Conservation (phyloP, 148 eudicot species). For the Pharnaceum exiguum region DNA sequence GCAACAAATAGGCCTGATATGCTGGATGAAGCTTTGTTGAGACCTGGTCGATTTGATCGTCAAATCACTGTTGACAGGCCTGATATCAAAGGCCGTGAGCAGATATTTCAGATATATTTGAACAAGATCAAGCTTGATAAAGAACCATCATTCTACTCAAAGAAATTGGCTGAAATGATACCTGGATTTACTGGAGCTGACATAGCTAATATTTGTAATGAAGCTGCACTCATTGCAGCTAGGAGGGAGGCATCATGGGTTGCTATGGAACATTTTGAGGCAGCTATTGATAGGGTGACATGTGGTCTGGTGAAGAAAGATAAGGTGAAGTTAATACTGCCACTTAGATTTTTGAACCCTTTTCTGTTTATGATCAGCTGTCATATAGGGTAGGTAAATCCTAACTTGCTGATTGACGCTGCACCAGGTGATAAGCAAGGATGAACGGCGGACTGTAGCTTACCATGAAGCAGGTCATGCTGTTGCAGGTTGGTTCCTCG, state of each 20-base stretch:
- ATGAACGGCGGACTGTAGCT: conserved; percentile 79
- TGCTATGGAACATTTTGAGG: conserved; percentile 52
- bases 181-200: conserved; percentile 82
- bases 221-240: conserved; percentile 68
- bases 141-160: too few species aligned
- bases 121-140: too few species aligned
- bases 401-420: too few species aligned
- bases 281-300: conserved; percentile 62
- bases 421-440: conserved; percentile 93
- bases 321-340: conserved; percentile 13
- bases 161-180: too few species aligned
- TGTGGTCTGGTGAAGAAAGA: conserved; percentile 71
- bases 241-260: conserved; percentile 38
- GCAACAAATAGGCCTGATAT: conserved; percentile 93
- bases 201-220: conserved; percentile 66
- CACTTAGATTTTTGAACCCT: background rate
- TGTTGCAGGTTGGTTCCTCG: conserved; percentile 82
- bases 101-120: too few species aligned
- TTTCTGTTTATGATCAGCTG: background rate
- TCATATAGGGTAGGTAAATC: too few species aligned
- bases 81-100: too few species aligned
- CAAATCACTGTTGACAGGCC: too few species aligned
- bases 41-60: conserved; percentile 95
- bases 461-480: conserved; percentile 96
- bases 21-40: conserved; percentile 83